Percentiles rank a stretch among this genome's conserved stretches.
Conservation (phyloP, 2,329 filamentous ascomycete genomes). For the Blumeria hordei region DNA sequence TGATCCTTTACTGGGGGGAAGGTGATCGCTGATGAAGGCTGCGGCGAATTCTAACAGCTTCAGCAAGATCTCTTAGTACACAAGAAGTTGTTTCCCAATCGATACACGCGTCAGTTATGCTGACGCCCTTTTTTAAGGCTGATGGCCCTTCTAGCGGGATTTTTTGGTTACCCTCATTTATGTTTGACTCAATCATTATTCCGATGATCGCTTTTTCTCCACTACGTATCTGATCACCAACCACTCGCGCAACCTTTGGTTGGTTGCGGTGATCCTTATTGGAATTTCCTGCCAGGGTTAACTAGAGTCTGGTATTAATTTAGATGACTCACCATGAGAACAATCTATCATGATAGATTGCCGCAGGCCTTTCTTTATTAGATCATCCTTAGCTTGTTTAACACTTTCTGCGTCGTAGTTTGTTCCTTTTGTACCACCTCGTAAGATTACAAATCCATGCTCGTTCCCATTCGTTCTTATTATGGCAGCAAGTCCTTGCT, state of each 20-base stretch:
- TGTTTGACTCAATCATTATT: constrained; percentile 97
- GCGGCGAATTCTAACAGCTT: constrained; percentile 37
- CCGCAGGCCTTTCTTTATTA: constrained; percentile 48
- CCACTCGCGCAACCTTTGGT: constrained; percentile 61
- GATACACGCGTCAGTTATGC: constrained; percentile 95
- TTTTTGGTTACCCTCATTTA: constrained; percentile 85
- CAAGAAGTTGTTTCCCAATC: constrained; percentile 72
- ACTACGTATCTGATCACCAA: constrained; percentile 64
- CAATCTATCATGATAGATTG: constrained; percentile 91
- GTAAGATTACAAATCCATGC: constrained; percentile 88
- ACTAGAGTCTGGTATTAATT: neutral
- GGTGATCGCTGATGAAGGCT: too few species aligned
- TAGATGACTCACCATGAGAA: constrained; percentile 76
- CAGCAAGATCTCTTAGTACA: constrained; percentile 54
- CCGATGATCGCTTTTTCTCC: constrained; percentile 77
- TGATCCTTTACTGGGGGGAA: too few species aligned
- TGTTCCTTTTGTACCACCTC: constrained; percentile 77
- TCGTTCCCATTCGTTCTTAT: constrained; percentile 87
- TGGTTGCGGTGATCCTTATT: constrained; percentile 89
- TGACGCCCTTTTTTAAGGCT: constrained; percentile 77
- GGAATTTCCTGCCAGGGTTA: neutral
- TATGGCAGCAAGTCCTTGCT: constrained; percentile 84
- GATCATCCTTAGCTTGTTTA: constrained; percentile 53
- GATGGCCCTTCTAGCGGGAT: constrained; percentile 67
- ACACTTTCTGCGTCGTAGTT: constrained; percentile 83